Evolutionary conservation across 768 basidiomycete genomes (phyloP), one percentile per base, ranked within the genome.

Genomic region (Exidia glandulosa): DNA sequence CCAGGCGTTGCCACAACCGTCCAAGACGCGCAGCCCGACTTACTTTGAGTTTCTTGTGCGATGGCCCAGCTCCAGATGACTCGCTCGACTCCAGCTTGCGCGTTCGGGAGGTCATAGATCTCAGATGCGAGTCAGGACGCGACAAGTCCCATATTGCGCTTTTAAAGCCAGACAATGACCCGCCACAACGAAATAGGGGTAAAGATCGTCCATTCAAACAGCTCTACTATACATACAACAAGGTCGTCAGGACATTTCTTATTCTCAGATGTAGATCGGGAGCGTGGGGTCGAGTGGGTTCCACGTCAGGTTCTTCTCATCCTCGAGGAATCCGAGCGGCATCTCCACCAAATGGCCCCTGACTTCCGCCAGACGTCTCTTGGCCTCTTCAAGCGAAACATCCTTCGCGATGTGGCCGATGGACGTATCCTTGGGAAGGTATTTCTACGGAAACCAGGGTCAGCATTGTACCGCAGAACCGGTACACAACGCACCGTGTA

Each of bases 371-470:
- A 97, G 77, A n/a, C 83, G 82, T 54, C 82, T 75, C 75, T 94
- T 95, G 65, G 93, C 79, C 52, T 86, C 81, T 1, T 77, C 72
- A 32, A 94, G 74, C 0, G 81, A 71, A n/a, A 89, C 66, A 1
- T 78, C 84, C 10, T 85, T 83, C 10, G 81, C 84, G 57, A 95
- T 84, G 68, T 95, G 94, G 0, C 91, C 93, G 3, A 80, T 76
- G 80, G 88, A 12, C 7, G 30, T 84, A 57, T 81, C 81, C 68
- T 88, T 87, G 2, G 88, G 86, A 3, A 87, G 77, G 66, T 89
- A 91, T 59, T 72, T 77, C 89, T 92, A 64, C n/a, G 31, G 54
- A 55, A 52, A 37, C 14, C 2, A 10, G 9, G 1, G 50, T 54
- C 50, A 54, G 50, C n/a, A n/a, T n/a, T n/a, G 3, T n/a, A 50